Evolutionary conservation across 2,329 filamentous ascomycete genomes (phyloP).

Genomic region (Periconia macrospinosa): DNA sequence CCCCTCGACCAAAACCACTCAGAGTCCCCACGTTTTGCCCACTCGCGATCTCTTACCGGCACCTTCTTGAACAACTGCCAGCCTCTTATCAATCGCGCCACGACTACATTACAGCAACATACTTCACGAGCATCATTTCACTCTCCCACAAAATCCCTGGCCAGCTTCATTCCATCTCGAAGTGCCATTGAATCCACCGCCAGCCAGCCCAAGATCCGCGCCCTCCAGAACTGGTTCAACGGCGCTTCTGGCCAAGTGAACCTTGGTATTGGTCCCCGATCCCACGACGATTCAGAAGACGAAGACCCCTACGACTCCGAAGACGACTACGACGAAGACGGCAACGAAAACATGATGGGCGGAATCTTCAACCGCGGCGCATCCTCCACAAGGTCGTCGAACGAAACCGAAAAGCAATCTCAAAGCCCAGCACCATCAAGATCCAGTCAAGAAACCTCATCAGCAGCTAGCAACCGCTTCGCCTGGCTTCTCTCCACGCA

Average conservation of each 20-base stretch:
- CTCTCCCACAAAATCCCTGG: constrained; percentile 42
- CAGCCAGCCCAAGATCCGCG: constrained; percentile 34
- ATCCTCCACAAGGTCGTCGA: constrained; percentile 26
- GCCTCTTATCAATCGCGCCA: constrained; percentile 37
- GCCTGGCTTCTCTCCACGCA: constrained; percentile 41
- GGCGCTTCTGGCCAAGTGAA: constrained; percentile 55
- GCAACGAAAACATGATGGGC: constrained; percentile 34
- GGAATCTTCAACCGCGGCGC: constrained; percentile 37
- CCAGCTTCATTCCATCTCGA: constrained; percentile 43
- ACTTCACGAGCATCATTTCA: constrained; percentile 41
- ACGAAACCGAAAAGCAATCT: constrained; percentile 21
- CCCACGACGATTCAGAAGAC: constrained; percentile 19
- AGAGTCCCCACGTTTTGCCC: constrained; percentile 19
- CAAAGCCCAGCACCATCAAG: constrained; percentile 20
- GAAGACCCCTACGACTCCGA: constrained; percentile 33
- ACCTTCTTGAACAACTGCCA: constrained; percentile 42
- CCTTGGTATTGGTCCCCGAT: constrained; percentile 37
- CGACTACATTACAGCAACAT: constrained; percentile 42
- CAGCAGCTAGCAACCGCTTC: constrained; percentile 35
- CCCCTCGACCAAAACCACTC: constrained; percentile 30
- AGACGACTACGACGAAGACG: constrained; percentile 17
- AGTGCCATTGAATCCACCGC: constrained; percentile 32
- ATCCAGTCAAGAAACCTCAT: constrained; percentile 23
- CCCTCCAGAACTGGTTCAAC: constrained; percentile 56
- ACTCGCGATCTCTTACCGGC: constrained; percentile 39